These are phyloP conservation scores for Candida vartiovaarae DNA, from an alignment of 805 yeast genomes.

Conservation along the genomic window DNA sequence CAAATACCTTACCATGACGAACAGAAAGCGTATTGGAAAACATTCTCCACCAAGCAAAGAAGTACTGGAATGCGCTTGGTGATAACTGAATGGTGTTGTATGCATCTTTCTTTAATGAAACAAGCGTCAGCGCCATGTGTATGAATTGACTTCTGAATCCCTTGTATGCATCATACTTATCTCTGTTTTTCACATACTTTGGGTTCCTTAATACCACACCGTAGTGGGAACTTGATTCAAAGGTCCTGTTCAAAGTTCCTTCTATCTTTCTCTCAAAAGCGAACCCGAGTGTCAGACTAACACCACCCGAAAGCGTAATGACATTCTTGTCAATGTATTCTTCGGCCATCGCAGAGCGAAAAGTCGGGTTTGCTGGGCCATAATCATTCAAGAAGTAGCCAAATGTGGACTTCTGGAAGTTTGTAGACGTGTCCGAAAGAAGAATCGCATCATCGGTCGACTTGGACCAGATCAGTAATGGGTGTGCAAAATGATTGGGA, in stretches of 20 bases:
- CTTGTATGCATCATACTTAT: slow-evolving; percentile 67
- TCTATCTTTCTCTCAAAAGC: slow-evolving; percentile 41
- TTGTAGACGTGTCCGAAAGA: slow-evolving; percentile 37
- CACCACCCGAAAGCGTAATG: slow-evolving; percentile 54
- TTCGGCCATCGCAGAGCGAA: slow-evolving; percentile 18
- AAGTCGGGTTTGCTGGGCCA: slow-evolving; percentile 13
- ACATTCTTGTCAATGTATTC: slow-evolving; percentile 43
- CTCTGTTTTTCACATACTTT: slow-evolving; percentile 35
- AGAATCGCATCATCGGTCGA: slow-evolving; percentile 37
- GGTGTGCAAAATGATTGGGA: slow-evolving; percentile 62
- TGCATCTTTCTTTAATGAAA: slow-evolving; percentile 32
- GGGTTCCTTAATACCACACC: slow-evolving; percentile 55
- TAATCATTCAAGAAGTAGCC: slow-evolving; percentile 38
- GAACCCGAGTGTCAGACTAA: slow-evolving; percentile 50
- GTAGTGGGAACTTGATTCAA: slow-evolving; percentile 51
- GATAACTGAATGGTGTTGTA: slow-evolving; percentile 74
- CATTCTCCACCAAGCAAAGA: slow-evolving; percentile 80
- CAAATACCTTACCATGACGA: slow-evolving; percentile 67
- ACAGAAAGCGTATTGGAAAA: slow-evolving; percentile 81
- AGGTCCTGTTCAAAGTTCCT: slow-evolving; percentile 30
- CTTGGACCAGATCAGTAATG: slow-evolving; percentile 53
- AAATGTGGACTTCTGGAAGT: slow-evolving; percentile 37
- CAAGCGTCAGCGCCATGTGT: slow-evolving; percentile 58
- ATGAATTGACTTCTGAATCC: slow-evolving; percentile 79
- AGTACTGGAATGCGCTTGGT: slow-evolving; percentile 60